Evolutionary conservation across 768 basidiomycete genomes (phyloP).

Genomic region (Boletus huronensis): DNA sequence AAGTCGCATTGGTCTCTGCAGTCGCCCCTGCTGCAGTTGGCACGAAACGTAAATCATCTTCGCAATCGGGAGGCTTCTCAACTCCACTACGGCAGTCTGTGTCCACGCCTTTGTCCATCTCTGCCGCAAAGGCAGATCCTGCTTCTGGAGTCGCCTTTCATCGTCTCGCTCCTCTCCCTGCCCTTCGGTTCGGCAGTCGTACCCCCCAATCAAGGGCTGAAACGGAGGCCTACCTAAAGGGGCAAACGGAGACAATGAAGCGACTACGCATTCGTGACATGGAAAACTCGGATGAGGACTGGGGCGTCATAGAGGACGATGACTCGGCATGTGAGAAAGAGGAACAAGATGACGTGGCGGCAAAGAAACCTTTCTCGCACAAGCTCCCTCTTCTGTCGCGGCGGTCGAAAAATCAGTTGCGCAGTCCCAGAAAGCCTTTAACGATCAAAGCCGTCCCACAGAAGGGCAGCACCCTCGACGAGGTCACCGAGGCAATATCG

Average conservation of each 20-base stretch:
- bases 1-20: slow-evolving; percentile 3
- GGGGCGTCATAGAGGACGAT: slow-evolving; percentile 38
- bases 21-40: slow-evolving; percentile 42
- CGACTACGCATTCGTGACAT: slow-evolving; percentile 58
- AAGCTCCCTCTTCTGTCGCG: slow-evolving; percentile 23
- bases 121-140: slow-evolving; percentile 32
- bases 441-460: slow-evolving; percentile 27
- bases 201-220: slow-evolving; percentile 36
- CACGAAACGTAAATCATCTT: slow-evolving; percentile 62
- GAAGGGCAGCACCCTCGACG: slow-evolving; percentile 46
- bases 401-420: slow-evolving; percentile 26
- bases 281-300: slow-evolving; percentile 44
- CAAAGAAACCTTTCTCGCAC: slow-evolving; percentile 34
- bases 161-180: slow-evolving; percentile 33
- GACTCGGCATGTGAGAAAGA: slow-evolving; percentile 54
- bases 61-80: slow-evolving; percentile 42
- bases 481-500: slow-evolving; percentile 66
- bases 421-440: slow-evolving; percentile 29
- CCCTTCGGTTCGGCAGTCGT: slow-evolving; percentile 28
- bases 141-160: slow-evolving; percentile 35
- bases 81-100: slow-evolving; percentile 55
- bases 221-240: slow-evolving; percentile 38
- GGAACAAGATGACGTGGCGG: slow-evolving; percentile 34
- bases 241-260: slow-evolving; percentile 64
- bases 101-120: slow-evolving; percentile 38